These are phyloP conservation scores for Bipolaris cookei DNA, from an alignment of 2,329 filamentous ascomycete genomes.

Conservation along the genomic window DNA sequence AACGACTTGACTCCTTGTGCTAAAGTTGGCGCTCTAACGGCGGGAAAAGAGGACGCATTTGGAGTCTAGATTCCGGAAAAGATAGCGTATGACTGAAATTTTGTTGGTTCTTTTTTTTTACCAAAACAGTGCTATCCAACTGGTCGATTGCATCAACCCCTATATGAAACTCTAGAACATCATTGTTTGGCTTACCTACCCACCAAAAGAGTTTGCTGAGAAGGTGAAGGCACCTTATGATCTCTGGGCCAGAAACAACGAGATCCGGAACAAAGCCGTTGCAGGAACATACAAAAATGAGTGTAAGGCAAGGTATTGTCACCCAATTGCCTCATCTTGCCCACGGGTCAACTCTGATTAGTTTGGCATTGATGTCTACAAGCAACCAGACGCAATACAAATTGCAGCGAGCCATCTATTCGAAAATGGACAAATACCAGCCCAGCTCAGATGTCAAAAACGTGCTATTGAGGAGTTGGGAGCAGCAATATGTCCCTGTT, in stretches of 20 bases:
- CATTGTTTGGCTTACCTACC: constrained; percentile 52
- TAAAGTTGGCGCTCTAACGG: constrained; percentile 37
- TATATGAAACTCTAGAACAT: constrained; percentile 57
- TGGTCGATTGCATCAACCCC: constrained; percentile 53
- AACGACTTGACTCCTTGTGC: constrained; percentile 43
- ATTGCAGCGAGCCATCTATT: constrained; percentile 44
- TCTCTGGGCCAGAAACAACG: constrained; percentile 48
- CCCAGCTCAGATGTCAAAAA: constrained; percentile 56
- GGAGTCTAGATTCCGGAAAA: constrained; percentile 51
- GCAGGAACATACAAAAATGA: constrained; percentile 49
- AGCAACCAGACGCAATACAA: neutral
- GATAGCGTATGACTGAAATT: constrained; percentile 55
- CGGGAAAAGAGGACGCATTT: constrained; percentile 27
- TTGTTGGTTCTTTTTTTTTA: constrained; percentile 55
- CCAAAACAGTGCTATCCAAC: constrained; percentile 46
- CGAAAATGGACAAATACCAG: constrained; percentile 55
- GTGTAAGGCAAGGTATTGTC: constrained; percentile 41
- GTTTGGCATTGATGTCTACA: constrained; percentile 43
- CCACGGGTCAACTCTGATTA: constrained; percentile 17
- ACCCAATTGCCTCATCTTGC: neutral
- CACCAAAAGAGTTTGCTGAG: constrained; percentile 54
- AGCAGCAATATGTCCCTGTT: constrained; percentile 55
- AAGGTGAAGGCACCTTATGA: constrained; percentile 54
- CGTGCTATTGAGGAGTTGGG: constrained; percentile 56
- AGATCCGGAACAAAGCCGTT: constrained; percentile 49